Base-by-base conservation (phyloP, 306 rosid species). In the Vigna reflexopilosa region DNA sequence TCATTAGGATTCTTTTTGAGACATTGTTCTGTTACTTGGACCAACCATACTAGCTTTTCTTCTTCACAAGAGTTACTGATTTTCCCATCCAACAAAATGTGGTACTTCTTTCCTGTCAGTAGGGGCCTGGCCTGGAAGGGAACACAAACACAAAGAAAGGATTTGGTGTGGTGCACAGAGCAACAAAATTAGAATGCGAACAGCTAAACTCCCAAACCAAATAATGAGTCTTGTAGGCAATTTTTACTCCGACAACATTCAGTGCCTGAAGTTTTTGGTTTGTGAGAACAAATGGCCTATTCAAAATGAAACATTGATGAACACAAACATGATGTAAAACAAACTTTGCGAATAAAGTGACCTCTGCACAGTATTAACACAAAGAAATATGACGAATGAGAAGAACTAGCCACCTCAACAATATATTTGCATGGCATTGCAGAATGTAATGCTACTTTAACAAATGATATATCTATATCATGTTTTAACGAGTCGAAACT, bases 11-110 rank as follows among this genome's bases (percentile, higher is more conserved):
- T 83, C 89, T 77, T 86, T 80, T 66, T 77, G 73, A 86, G 85
- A 70, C 89, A 86, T 67, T 80, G 7, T 58, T 83, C 87, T 48
- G 82, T 80, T 49, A 83, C 85, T 77, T 80, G 87, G 73, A 86
- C 77, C 76, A 86, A 57, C 67, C 81, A 77, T 11, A 20, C 47
- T 56, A 86, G 87, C 19, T 86, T 70, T 19, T 77, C 80, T 48
- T 83, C 83, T 72, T 80, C 89, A 65, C 62, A 83, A 66, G 83
- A 80, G 77, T 77, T 64, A 78, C 74, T 32, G 76, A 83, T 77
- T 63, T 83, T 86, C 4, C 47, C 67, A 74, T 86, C 83, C 66
- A 86, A 59, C 76, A 86, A 81, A 63, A 56, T 70, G 36, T 52
- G 54, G 49, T 86, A 80, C 76, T 78, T 86, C 61, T 69, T 83